These are phyloP conservation scores for Hyphodiscus hymeniophilus DNA, from an alignment of 495 filamentous ascomycete species.

Conservation along the genomic window DNA sequence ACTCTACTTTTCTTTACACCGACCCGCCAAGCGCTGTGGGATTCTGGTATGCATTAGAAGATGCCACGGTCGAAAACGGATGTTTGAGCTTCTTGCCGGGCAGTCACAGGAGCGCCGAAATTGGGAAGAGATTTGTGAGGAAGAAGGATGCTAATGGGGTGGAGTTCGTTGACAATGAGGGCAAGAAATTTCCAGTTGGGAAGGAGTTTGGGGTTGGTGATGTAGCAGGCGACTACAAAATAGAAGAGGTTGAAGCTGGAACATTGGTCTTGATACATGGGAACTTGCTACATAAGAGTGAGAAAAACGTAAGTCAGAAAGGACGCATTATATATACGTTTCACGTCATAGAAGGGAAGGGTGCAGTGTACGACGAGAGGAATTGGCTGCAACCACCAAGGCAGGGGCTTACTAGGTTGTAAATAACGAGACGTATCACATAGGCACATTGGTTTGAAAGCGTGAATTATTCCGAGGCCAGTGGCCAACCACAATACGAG, in stretches of 20 bases:
- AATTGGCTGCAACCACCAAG: slow-evolving; percentile 90
- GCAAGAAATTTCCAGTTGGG: slow-evolving; percentile 32
- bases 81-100: slow-evolving; percentile 80
- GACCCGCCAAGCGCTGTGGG: slow-evolving; percentile 83
- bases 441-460: background rate
- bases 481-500: too few relatives aligned
- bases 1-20: slow-evolving; percentile 89
- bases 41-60: slow-evolving; percentile 94
- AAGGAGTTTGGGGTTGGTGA: slow-evolving; percentile 28
- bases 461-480: too few relatives aligned
- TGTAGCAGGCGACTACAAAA: slow-evolving; percentile 42
- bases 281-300: slow-evolving; percentile 93
- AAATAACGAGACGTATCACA: background rate
- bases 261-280: slow-evolving; percentile 91
- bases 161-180: slow-evolving; percentile 41
- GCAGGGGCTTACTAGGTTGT: slow-evolving; percentile 51
- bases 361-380: slow-evolving; percentile 63
- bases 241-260: slow-evolving; percentile 78
- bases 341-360: slow-evolving; percentile 86
- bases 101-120: slow-evolving; percentile 57
- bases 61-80: slow-evolving; percentile 75
- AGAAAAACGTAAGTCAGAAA: slow-evolving; percentile 74
- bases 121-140: slow-evolving; percentile 69
- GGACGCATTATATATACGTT: slow-evolving; percentile 96
- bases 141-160: slow-evolving; percentile 38